Evolutionary conservation across 345 rosid species (phyloP).

Genomic region (Eucalyptus coolabah): DNA sequence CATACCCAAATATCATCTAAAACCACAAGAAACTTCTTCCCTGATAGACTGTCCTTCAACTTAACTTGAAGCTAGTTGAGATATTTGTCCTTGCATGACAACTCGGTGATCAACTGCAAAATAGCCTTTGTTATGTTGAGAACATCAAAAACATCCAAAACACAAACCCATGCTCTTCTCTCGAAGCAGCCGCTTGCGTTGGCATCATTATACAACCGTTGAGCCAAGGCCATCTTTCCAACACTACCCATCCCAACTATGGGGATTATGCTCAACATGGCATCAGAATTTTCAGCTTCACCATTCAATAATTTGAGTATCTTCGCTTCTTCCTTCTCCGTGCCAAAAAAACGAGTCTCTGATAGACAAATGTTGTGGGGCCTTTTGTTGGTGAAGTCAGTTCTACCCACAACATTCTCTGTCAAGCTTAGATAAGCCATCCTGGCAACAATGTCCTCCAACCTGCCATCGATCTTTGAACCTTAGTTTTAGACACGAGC

Average conservation of each 20-base stretch:
- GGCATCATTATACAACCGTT: background rate
- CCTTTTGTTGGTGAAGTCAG: background rate
- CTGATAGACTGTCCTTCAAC: no score
- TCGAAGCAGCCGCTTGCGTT: rapidly evolving
- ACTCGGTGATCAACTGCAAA: rapidly evolving
- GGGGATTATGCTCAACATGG: background rate
- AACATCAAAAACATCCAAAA: no score
- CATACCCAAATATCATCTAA: background rate
- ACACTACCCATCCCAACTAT: background rate
- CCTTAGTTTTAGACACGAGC: background rate
- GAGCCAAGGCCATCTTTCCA: background rate
- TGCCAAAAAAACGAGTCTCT: background rate
- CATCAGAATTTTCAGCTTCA: background rate
- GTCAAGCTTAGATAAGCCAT: background rate
- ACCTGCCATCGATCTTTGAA: background rate
- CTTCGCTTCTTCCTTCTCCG: background rate
- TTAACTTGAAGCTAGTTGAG: no score
- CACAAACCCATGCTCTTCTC: no score
- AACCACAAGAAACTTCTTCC: background rate
- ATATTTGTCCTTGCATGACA: no score
- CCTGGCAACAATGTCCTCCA: background rate
- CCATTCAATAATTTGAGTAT: background rate
- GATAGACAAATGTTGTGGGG: background rate
- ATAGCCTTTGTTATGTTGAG: no score
- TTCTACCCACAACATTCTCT: background rate